Conservation (phyloP, 2,329 filamentous ascomycete species). For the Bimuria novae-zelandiae region DNA sequence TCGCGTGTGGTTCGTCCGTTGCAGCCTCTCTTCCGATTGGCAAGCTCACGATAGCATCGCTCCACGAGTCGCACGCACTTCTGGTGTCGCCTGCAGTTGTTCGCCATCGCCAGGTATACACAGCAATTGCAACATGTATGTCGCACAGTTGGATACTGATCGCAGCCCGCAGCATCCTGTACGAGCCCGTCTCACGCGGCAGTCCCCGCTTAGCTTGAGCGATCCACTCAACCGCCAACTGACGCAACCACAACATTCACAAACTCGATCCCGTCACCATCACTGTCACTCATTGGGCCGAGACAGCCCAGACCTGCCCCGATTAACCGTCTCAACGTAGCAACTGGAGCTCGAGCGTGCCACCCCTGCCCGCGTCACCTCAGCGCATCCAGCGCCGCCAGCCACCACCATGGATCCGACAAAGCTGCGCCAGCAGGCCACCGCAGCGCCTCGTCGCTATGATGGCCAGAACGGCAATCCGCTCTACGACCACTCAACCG, state of each 20-base stretch:
- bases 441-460: constrained; percentile 50
- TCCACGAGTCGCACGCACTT: constrained; percentile 9
- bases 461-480: constrained; percentile 57
- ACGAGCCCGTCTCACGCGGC: constrained; percentile 13
- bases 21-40: constrained; percentile 29
- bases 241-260: constrained; percentile 41
- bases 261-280: constrained; percentile 28
- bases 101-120: constrained; percentile 27
- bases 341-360: constrained; percentile 20
- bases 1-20: constrained; percentile 18
- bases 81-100: constrained; percentile 9
- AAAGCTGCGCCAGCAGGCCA: constrained; percentile 41
- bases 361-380: constrained; percentile 40
- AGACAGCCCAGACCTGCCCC: constrained; percentile 25
- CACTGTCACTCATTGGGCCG: constrained; percentile 34
- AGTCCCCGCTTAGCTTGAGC: constrained; percentile 29
- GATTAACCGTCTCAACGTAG: constrained; percentile 16
- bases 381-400: constrained; percentile 29
- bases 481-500: constrained; percentile 51
- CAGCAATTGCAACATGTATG: constrained; percentile 6
- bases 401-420: constrained; percentile 44
- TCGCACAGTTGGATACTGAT: constrained; percentile 20
- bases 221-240: constrained; percentile 36
- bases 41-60: constrained; percentile 17
- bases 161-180: constrained; percentile 14